Conservation (phyloP, 1,284 basidiomycete species). For the Kalmanozyma brasiliensis region DNA sequence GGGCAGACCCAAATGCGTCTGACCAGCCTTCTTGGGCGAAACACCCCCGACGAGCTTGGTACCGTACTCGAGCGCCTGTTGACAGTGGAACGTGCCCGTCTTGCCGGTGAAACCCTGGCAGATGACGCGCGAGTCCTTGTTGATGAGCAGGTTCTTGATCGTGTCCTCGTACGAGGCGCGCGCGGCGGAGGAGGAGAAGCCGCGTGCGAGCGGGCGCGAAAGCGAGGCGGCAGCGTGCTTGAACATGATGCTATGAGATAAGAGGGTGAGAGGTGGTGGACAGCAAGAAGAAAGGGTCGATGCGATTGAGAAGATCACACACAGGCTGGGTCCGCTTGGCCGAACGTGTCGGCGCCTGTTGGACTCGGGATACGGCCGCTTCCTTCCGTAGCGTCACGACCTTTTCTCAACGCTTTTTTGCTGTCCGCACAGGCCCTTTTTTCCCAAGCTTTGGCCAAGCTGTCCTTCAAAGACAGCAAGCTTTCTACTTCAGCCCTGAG, state of each 20-base stretch:
- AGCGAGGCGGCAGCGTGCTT: conserved; percentile 36
- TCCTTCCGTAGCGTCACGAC: background rate
- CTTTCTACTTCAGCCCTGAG: too few relatives aligned
- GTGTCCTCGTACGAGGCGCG: conserved; percentile 80
- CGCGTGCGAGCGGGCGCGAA: conserved; percentile 33
- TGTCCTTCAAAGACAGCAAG: too few relatives aligned
- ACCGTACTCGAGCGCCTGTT: conserved; percentile 91
- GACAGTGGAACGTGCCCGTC: conserved; percentile 97
- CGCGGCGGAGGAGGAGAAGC: conserved; percentile 52
- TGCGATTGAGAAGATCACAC: conserved; percentile 13
- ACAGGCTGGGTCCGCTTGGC: too few relatives aligned
- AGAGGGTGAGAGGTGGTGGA: conserved; percentile 12
- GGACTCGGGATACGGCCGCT: background rate
- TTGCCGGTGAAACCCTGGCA: conserved; percentile 76
- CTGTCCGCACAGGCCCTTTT: background rate
- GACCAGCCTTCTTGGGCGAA: conserved; percentile 96
- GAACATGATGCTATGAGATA: conserved; percentile 30
- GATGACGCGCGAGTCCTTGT: conserved; percentile 80
- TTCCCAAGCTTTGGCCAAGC: too few relatives aligned
- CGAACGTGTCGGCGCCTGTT: too few relatives aligned
- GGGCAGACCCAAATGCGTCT: conserved; percentile 92
- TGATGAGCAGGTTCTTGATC: conserved; percentile 88
- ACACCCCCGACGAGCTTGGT: conserved; percentile 98
- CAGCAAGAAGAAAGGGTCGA: conserved; percentile 1
- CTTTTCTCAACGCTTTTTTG: conserved; percentile 1